Percentiles rank a stretch among this genome's conserved stretches.
phyloP scores from a whole-genome alignment of 345 rosid genomes.

The Eucalyptus caleyi region DNA sequence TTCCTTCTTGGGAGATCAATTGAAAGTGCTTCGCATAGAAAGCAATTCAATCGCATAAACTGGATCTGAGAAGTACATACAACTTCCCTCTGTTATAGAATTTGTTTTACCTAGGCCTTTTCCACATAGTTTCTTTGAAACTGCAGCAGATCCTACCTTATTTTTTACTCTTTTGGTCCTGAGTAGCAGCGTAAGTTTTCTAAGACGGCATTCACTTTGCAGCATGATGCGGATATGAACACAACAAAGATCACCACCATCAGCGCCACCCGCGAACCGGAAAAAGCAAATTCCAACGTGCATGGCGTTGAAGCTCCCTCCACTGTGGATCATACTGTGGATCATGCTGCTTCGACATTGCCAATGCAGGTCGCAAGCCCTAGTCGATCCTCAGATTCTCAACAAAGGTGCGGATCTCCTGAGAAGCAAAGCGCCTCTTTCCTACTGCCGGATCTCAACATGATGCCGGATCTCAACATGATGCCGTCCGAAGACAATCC shows the following conservation, averaged over 20 bases:
- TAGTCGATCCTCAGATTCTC: not conserved
- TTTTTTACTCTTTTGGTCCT: not conserved
- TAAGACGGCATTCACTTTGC: not conserved
- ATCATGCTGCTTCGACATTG: not conserved
- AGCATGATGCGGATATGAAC: slow-evolving; percentile 40
- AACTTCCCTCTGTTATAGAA: not conserved
- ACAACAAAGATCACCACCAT: not conserved
- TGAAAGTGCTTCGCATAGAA: not conserved
- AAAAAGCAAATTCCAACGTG: not conserved
- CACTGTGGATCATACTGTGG: not conserved
- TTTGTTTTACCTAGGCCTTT: not conserved
- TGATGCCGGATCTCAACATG: slow-evolving; percentile 72
- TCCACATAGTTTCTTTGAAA: not conserved
- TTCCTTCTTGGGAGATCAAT: not conserved
- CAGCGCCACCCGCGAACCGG: not conserved
- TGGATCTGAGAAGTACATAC: not conserved
- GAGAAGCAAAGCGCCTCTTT: slow-evolving; percentile 11
- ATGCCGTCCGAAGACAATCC: slow-evolving; percentile 8
- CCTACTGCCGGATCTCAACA: slow-evolving; percentile 66
- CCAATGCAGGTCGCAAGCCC: not conserved
- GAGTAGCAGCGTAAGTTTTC: not conserved
- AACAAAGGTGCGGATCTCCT: slow-evolving; percentile 4
- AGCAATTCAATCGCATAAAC: not conserved
- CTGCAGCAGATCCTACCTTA: not conserved
- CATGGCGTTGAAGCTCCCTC: not conserved